Evolutionary conservation across 768 basidiomycete species (phyloP), one percentile per base, ranked within the genome.

Genomic region (Boletellus sp.): DNA sequence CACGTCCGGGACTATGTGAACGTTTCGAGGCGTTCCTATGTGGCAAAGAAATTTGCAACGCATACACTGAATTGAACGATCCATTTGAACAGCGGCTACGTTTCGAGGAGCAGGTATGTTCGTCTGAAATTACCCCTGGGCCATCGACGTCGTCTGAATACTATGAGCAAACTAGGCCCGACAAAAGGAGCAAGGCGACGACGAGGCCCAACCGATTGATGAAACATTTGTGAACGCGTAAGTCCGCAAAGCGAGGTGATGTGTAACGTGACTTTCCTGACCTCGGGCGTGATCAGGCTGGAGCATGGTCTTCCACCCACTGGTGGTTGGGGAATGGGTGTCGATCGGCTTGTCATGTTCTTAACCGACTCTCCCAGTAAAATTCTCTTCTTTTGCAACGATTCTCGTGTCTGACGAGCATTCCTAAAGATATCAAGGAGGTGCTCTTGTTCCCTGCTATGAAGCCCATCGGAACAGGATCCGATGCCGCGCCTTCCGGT

Each of bases 1-100:
- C 90, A n/a, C 84, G 91, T 36, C 91, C 94, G 0, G 96, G 96
- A 34, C 79, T 99, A 22, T 98, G 96, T 70, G 96, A 99, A 70
- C 93, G 96, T 16, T 99, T 99, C 74, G 96, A 99, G 69, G 92
- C 84, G 9, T 99, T 99, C 81, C 81, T 99, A 79, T 95, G 93
- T 46, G 92, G 92, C 51, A 94, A 96, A 78, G 95, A 97, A 72
- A 85, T 98, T 70, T 94, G 92, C 78, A 98, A 99, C 63, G 95
- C 96, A 20, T 99, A 99, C 69, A 99, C 96, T 36, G 96, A 99
- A 77, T 81, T 99, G 78, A 99, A 99, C 73, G 96, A 99, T 72
- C 96, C 93, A 1, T 95, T 94, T 65, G 91, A 94, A 70, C 96
- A 99, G 72, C 79, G 94, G 32, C 73, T 91, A 62, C 84, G 96